Evolutionary conservation across 345 rosid genomes (phyloP), one percentile per base, ranked within the genome.

Genomic region (Luvunga scandens): DNA sequence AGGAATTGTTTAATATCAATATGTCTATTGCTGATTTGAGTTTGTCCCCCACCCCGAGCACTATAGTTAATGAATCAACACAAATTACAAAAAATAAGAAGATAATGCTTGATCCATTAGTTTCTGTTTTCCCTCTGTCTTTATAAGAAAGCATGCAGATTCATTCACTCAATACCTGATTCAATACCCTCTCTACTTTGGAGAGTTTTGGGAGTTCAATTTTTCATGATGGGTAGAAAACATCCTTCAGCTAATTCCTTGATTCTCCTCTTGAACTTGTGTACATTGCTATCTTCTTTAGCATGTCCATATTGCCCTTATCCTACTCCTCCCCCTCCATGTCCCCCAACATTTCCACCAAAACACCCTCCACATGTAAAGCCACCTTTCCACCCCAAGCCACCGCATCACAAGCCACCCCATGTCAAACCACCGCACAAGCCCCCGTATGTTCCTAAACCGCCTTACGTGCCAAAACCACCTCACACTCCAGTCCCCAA

Each of bases 281-380:
- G 79, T 16, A 71, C 75, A 42, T 71, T 84, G 55, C 74, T 84
- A 13, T 4, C 80, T 75, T 72, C 88, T 63, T 75, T 81, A 4
- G 86, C 88, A 14, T 88, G 92, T 69, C 86, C 91, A 22, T n/a
- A 63, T 14, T 89, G 92, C 62, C 84, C 86, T 3, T 45, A 45
- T 13, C 50, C 50, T 12, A 45, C 71, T 69, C 81, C 84, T 1
- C 88, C 89, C 1, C 69, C 69, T 31, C 69, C 69, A 24, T 60
- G 28, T 60, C 65, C 65, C 5, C 65, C 65, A n/a, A n/a, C 27
- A 9, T 10, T 9, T 25, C 65, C 65, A 30, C 65, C 30, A 9
- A 27, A 63, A 30, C 67, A 70, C 87, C 89, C 71, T 19, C 71
- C 71, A 0, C 21, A 33, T 13, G 69, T 65, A 18, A 65, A 31